Base-by-base conservation (phyloP, 345 rosid species). In the Noccaea caerulescens region DNA sequence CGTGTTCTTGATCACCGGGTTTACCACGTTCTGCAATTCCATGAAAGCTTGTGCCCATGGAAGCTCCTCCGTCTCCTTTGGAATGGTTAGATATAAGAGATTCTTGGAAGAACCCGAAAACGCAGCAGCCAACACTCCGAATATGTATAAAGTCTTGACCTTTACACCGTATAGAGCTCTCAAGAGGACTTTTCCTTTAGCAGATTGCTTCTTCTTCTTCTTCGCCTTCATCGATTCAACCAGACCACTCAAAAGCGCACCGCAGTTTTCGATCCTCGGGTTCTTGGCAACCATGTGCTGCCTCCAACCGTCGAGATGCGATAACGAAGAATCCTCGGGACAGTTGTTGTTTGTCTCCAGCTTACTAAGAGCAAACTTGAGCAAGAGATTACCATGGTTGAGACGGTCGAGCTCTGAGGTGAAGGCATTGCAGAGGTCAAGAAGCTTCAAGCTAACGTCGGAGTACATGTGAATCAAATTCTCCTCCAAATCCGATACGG, bases 91-190 rank as follows among this genome's bases (percentile, higher is more conserved):
- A 57, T 80, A 84, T 4, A 81, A 45, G 75, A 86, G 72, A 72
- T 74, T 82, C 52, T 82, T 73, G 10, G 80, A 66, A 27, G 90
- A 81, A 51, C 88, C 82, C n/a, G 99, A 82, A 66, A 94, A 84
- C 32, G 84, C 92, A 10, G 93, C 80, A 49, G 88, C 81, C 37
- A 89, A 84, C 41, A 86, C 81, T 12, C 89, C 58, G 44, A 88
- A 83, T 32, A 91, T 66, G 68, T 88, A 88, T 25, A 86, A 44
- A 51, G 94, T 91, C 67, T 79, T 79, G 71, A 86, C 91, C 79
- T 86, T 85, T 55, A 82, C 96, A 12, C 96, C 96, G 46, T 82
- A 85, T 84, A 93, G 68, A n/a, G 92, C 92, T 12, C 82, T 84
- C 84, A 88, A 77, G 79, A 93, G 79, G 1, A 91, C 89, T 76